phyloP scores from a whole-genome alignment of 1,284 basidiomycete genomes.

The Puccinia novopanici region DNA sequence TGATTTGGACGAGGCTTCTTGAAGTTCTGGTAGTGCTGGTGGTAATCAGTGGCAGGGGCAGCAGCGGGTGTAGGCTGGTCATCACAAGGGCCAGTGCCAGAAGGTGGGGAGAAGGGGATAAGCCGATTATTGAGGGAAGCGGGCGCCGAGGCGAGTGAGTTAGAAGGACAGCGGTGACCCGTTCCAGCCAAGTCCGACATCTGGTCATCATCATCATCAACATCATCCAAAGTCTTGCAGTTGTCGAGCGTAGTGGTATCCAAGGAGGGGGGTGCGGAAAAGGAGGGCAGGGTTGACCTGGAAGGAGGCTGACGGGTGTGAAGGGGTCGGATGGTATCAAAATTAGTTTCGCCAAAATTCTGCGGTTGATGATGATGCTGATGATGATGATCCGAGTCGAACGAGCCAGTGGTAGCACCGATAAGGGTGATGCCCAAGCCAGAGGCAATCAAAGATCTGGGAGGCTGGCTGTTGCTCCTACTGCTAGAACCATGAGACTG shows the following conservation, averaged over 20 bases:
- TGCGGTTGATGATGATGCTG: not conserved
- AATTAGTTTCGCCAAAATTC: slow-evolving; percentile 14
- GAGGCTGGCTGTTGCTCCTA: not conserved
- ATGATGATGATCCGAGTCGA: not conserved
- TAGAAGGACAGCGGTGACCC: not conserved
- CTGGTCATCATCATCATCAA: not conserved
- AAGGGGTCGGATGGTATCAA: slow-evolving; percentile 30
- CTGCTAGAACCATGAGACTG: not conserved
- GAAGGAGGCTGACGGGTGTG: slow-evolving; percentile 17
- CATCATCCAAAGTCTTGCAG: not conserved
- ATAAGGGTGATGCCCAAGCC: not conserved
- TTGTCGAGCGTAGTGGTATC: not conserved
- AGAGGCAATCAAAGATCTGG: not conserved
- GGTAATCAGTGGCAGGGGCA: not conserved
- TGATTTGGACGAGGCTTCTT: slow-evolving; percentile 13
- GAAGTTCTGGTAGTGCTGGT: not conserved
- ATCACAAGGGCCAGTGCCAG: not conserved
- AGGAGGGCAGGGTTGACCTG: slow-evolving; percentile 10
- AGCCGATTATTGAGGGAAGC: not conserved
- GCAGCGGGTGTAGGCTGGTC: not conserved
- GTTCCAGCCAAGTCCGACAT: not conserved
- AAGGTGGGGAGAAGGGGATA: not conserved
- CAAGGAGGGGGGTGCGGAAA: not conserved
- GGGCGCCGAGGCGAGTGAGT: not conserved
- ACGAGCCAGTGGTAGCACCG: slow-evolving; percentile 3